These are phyloP conservation scores for Gnomoniopsis sp. DNA, from an alignment of 2,329 filamentous ascomycete species.

Conservation along the genomic window DNA sequence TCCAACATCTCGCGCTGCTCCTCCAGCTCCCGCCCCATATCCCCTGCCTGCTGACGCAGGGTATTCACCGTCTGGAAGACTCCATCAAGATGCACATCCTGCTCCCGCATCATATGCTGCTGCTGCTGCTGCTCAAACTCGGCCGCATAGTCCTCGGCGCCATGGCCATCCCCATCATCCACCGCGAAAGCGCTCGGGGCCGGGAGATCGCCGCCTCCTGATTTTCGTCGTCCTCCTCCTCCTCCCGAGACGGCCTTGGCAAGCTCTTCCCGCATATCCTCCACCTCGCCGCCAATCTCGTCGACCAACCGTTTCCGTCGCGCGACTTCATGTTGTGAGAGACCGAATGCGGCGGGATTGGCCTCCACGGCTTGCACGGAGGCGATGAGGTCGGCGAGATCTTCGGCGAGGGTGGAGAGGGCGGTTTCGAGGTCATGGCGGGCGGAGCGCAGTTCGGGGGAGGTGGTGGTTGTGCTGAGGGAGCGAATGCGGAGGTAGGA, in stretches of 20 bases:
- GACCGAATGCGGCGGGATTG: constrained; percentile 81
- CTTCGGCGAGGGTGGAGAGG: constrained; percentile 69
- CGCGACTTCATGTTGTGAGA: constrained; percentile 77
- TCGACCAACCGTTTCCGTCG: constrained; percentile 79
- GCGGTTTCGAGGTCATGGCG: constrained; percentile 64
- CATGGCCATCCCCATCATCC: constrained; percentile 42
- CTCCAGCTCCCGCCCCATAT: constrained; percentile 94
- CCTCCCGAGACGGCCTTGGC: constrained; percentile 50
- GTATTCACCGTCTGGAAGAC: constrained; percentile 94
- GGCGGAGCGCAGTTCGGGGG: constrained; percentile 81
- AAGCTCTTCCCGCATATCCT: constrained; percentile 84
- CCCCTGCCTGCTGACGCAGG: constrained; percentile 82
- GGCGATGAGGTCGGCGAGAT: constrained; percentile 83
- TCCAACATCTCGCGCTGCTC: constrained; percentile 90
- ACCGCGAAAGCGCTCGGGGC: constrained; percentile 57
- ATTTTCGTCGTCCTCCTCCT: constrained; percentile 8
- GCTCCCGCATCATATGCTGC: constrained; percentile 86
- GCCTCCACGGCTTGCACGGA: constrained; percentile 85
- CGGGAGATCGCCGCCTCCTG: constrained; percentile 40
- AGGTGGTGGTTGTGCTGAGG: constrained; percentile 65
- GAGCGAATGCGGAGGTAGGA: constrained; percentile 96
- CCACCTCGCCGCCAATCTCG: constrained; percentile 84
- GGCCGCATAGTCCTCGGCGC: constrained; percentile 63
- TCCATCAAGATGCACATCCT: constrained; percentile 88
- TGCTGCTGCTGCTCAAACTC: constrained; percentile 91